phyloP scores from a whole-genome alignment of 1,284 basidiomycete genomes.

The Trichosporon faecale region DNA sequence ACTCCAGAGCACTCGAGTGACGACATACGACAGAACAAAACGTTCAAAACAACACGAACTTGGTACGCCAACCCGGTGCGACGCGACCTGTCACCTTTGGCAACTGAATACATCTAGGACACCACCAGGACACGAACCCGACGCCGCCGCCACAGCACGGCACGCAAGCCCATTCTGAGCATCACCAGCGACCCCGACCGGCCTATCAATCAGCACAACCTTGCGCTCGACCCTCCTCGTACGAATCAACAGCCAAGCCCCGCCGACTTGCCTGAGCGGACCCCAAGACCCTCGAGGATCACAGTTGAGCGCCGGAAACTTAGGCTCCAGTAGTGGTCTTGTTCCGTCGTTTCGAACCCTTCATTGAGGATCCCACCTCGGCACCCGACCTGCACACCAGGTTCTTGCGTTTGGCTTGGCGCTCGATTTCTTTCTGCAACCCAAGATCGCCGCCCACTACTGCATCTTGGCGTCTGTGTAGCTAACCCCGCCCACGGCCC shows the following conservation, averaged over 20 bases:
- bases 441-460: not conserved
- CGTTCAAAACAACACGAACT: not conserved
- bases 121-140: not conserved
- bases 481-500: not conserved
- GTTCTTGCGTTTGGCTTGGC: not conserved
- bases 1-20: not conserved
- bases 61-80: not conserved
- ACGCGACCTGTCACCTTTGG: not conserved
- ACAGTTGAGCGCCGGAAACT: not conserved
- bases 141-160: constrained; percentile 1
- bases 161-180: not conserved
- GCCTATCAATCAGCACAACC: not conserved
- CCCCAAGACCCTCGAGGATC: not conserved
- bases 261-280: not conserved
- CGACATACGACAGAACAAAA: not conserved
- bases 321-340: not conserved
- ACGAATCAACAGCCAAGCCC: not conserved
- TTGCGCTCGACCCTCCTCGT: not conserved
- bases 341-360: not conserved
- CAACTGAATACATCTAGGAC: not conserved
- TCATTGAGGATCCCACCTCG: not conserved
- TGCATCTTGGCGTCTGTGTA: not conserved
- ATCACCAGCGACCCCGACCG: not conserved
- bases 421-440: not conserved
- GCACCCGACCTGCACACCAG: not conserved